Conservation (phyloP, 768 basidiomycete genomes). For the Russula foetens region DNA sequence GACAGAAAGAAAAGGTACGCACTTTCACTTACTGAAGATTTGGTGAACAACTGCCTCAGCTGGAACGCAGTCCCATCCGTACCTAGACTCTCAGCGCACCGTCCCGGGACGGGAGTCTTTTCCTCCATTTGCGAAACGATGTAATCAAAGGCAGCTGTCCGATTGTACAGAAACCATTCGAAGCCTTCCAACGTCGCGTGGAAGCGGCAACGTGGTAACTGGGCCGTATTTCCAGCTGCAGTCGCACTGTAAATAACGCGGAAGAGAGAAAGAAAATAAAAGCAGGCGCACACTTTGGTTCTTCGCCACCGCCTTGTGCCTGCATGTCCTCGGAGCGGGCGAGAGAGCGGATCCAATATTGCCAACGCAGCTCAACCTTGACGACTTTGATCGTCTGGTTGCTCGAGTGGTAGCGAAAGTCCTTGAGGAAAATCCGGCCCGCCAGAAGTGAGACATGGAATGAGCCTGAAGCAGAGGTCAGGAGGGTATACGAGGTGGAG, state of each 20-base stretch:
- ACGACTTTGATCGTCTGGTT: constrained; percentile 83
- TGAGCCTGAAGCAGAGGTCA: constrained; percentile 47
- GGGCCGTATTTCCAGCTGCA: constrained; percentile 20
- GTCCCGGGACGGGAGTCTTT: constrained; percentile 23
- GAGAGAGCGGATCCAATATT: constrained; percentile 86
- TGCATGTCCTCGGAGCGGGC: constrained; percentile 65
- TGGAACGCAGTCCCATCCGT: constrained; percentile 20
- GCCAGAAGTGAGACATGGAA: constrained; percentile 84
- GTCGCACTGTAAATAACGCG: constrained; percentile 17
- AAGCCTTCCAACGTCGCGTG: constrained; percentile 75
- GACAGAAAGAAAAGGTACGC: not conserved
- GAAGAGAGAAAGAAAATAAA: not conserved
- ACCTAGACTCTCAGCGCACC: constrained; percentile 15
- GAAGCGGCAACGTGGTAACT: constrained; percentile 63
- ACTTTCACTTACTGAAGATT: constrained; percentile 24
- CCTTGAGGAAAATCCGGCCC: constrained; percentile 82
- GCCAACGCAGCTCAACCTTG: constrained; percentile 83
- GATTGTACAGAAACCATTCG: constrained; percentile 91
- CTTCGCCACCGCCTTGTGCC: constrained; percentile 40
- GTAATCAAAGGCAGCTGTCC: constrained; percentile 80
- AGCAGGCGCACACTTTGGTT: constrained; percentile 35
- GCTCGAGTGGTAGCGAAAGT: constrained; percentile 83
- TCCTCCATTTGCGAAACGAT: constrained; percentile 71
- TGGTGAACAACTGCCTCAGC: constrained; percentile 26
- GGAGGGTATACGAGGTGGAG: not conserved